Percentiles rank a stretch among this genome's conserved stretches.
Conservation (phyloP, 108 stramenopile species). For the Hondaea fermentalgiana region DNA sequence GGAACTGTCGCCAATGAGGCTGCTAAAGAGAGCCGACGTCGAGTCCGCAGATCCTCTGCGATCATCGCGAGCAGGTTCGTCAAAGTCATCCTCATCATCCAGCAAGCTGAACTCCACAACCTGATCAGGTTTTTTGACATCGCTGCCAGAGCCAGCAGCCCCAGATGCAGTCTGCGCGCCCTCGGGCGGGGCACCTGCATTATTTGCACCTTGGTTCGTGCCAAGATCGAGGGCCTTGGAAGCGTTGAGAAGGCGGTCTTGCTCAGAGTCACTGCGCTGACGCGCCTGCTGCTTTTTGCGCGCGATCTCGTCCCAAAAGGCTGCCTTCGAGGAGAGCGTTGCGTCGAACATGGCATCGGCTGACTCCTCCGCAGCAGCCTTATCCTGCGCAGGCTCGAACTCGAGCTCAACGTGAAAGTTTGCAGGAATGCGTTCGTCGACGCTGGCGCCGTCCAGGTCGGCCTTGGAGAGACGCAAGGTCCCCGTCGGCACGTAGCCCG, state of each 20-base stretch:
- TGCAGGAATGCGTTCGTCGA: conserved; percentile 70
- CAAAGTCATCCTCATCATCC: neutral
- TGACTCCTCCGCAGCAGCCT: neutral
- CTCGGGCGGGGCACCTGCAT: neutral
- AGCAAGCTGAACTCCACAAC: neutral
- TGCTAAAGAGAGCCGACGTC: neutral
- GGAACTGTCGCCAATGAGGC: neutral
- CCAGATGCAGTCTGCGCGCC: neutral
- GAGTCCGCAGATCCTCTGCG: neutral
- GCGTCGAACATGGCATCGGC: conserved; percentile 31
- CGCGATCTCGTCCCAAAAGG: conserved; percentile 46
- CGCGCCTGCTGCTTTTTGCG: neutral
- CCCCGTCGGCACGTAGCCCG: conserved; percentile 80
- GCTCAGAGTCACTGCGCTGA: neutral
- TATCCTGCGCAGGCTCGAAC: conserved; percentile 60
- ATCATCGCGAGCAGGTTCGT: neutral
- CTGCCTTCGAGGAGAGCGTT: conserved; percentile 34
- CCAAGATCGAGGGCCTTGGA: no score
- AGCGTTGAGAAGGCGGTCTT: neutral
- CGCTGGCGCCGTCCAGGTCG: conserved; percentile 85
- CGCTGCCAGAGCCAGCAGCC: neutral
- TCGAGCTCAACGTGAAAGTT: conserved; percentile 88
- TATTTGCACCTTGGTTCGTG: no score
- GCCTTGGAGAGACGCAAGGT: conserved; percentile 78
- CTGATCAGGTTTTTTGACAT: neutral